Evolutionary conservation across 768 basidiomycete genomes (phyloP).

Genomic region (Pilatotrama ljubarskyi): DNA sequence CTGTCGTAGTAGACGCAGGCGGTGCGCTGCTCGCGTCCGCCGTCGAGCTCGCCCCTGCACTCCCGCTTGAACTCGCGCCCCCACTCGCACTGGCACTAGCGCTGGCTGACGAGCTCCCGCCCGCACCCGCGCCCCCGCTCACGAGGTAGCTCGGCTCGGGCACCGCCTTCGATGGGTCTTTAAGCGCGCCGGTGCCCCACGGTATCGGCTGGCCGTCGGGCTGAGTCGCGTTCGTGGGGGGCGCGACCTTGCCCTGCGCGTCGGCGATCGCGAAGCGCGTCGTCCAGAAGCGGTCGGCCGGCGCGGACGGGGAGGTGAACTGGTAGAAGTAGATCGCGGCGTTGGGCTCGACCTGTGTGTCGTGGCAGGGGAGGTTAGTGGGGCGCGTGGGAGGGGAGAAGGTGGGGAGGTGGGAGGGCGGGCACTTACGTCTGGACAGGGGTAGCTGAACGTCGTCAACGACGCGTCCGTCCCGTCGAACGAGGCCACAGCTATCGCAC

Average conservation of each 20-base stretch:
- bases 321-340: slow-evolving; percentile 84
- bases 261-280: slow-evolving; percentile 52
- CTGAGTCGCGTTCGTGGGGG: slow-evolving; percentile 55
- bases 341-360: slow-evolving; percentile 58
- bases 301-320: slow-evolving; percentile 49
- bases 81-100: background rate
- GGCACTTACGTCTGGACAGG: slow-evolving; percentile 66
- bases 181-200: slow-evolving; percentile 66
- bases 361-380: background rate
- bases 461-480: slow-evolving; percentile 59
- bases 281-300: slow-evolving; percentile 6
- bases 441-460: slow-evolving; percentile 48
- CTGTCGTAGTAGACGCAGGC: background rate
- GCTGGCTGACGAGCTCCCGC: slow-evolving; percentile 1
- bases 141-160: slow-evolving; percentile 22
- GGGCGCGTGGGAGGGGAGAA: background rate
- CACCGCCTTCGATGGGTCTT: slow-evolving; percentile 39
- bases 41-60: background rate
- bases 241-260: slow-evolving; percentile 41
- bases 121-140: slow-evolving; percentile 2
- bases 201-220: slow-evolving; percentile 48
- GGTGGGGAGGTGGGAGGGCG: background rate
- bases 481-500: slow-evolving; percentile 59
- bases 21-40: background rate
- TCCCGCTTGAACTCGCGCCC: background rate